Base-by-base conservation (phyloP, 768 basidiomycete species). In the Chalciporus pseudorubinellus region DNA sequence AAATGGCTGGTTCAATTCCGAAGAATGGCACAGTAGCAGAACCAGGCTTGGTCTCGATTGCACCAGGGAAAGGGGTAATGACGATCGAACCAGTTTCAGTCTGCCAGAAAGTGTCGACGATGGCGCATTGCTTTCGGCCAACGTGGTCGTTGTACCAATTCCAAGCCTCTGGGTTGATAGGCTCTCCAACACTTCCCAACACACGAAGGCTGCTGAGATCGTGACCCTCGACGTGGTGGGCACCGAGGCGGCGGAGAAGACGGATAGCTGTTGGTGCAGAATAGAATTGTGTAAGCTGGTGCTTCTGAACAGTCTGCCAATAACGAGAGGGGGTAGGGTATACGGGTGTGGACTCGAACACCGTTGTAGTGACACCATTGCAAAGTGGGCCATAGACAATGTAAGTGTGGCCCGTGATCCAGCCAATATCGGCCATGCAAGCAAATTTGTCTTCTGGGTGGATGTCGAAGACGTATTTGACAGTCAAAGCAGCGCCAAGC, bases 151-250 rank as follows among this genome's bases (percentile, higher is more conserved):
- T 93, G 73, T 95, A 97, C 95, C 95, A 98, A 62, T 95, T 82
- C 95, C 97, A 98, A 11, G 95, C 95, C 69, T 98, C 95, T 22
- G 95, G 94, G 71, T 98, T 98, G 77, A 99, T 98, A 1, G 97
- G 97, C 73, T 99, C 97, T 49, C 95, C 97, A 40, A 98, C 97
- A 52, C 79, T 86, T 20, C 97, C 95, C 34, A 99, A 75, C 7
- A 97, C 87, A 51, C 97, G 84, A 51, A 99, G 71, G 14, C 79
- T 80, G 62, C 78, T 83, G 43, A 99, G 79, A 66, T 97, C 92
- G 71, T 92, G 79, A 10, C 79, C 74, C 64, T 90, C 78, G 50
- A 92, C 91, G 66, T 95, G 91, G 41, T 93, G 84, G 50, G 84
- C 80, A 43, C 95, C 95, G 33, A 95, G 82, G 33, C 87, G 76